Base-by-base conservation (phyloP, 2,329 filamentous ascomycete species). In the Lachnellula suecica region DNA sequence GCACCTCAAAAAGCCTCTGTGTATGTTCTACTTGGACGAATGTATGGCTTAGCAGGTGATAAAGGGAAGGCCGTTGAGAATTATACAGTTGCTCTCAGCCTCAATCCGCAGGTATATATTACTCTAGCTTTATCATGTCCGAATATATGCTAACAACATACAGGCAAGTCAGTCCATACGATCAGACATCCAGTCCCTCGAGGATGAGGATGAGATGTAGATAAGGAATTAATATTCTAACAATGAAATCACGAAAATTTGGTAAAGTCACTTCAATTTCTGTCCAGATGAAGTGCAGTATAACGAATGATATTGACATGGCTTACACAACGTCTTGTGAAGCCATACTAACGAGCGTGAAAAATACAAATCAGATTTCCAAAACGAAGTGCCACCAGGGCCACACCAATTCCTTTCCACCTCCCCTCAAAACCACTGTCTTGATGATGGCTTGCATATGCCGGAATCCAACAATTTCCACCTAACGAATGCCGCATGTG, bases 11-110 rank as follows among this genome's bases (percentile, higher is more conserved):
- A 23, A 19, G 29, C 27, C 4, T 1, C 11, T 24, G 9, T 47
- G 27, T 47, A 47, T 20, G 29, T 47, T 19, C 44, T 47, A 9
- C 27, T 47, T 13, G 44, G 44, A 24, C 27, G 44, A 9, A 35
- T 47, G 29, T 37, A 47, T 37, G 20, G 4, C 19, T 35, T 47
- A 17, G 29, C 11, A 17, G 10, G 20, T 27, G 43, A 45, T n/a
- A 45, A 34, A 3, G 25, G 17, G 7, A 27, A 17, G 23, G 43
- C 43, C 23, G 13, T 45, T 1, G 11, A 31, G n/a, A 45, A 31
- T 45, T 45, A 29, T 15, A 34, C 29, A 15, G 9, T 29, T 23
- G 40, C 40, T 23, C 40, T 43, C 40, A 43, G 40, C 20, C 40
- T 43, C 3, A 25, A 43, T 25, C 40, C 40, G 40, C 40, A 22